Conservation (phyloP, 1,139 yeast genomes). For the Magnusiomyces paraingens region DNA sequence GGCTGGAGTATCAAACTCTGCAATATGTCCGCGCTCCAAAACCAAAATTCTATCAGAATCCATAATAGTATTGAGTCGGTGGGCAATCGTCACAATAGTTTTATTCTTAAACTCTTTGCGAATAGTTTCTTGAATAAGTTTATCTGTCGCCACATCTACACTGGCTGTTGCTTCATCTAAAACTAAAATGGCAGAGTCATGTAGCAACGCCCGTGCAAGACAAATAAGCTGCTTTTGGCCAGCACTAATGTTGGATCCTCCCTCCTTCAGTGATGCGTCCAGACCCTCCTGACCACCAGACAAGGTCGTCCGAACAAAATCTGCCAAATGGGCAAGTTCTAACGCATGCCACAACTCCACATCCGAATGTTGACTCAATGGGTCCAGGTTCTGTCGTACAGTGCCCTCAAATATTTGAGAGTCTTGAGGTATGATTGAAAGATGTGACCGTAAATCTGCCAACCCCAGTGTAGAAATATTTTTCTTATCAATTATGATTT, state of each 20-base stretch:
- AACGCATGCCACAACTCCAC: constrained; percentile 61
- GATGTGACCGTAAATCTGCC: constrained; percentile 47
- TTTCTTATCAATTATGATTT: constrained; percentile 49
- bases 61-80: constrained; percentile 73
- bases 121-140: constrained; percentile 66
- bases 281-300: constrained; percentile 31
- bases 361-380: constrained; percentile 46
- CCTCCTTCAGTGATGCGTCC: constrained; percentile 49
- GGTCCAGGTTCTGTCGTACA: constrained; percentile 61
- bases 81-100: constrained; percentile 77
- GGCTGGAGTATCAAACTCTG: constrained; percentile 63
- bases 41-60: constrained; percentile 70
- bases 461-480: constrained; percentile 55
- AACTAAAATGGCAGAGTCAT: constrained; percentile 54
- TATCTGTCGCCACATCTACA: constrained; percentile 75
- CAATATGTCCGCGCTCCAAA: constrained; percentile 59
- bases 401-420: constrained; percentile 66
- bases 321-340: constrained; percentile 75
- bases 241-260: constrained; percentile 66
- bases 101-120: constrained; percentile 54
- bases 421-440: constrained; percentile 71
- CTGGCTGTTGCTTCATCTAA: constrained; percentile 86
- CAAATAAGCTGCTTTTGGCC: constrained; percentile 78
- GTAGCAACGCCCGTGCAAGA: constrained; percentile 64
- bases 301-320: constrained; percentile 42